Percentiles rank a stretch among this genome's conserved stretches.
Evolutionary conservation across 345 rosid genomes (phyloP).

Genomic region (Gossypium ekmanianum): DNA sequence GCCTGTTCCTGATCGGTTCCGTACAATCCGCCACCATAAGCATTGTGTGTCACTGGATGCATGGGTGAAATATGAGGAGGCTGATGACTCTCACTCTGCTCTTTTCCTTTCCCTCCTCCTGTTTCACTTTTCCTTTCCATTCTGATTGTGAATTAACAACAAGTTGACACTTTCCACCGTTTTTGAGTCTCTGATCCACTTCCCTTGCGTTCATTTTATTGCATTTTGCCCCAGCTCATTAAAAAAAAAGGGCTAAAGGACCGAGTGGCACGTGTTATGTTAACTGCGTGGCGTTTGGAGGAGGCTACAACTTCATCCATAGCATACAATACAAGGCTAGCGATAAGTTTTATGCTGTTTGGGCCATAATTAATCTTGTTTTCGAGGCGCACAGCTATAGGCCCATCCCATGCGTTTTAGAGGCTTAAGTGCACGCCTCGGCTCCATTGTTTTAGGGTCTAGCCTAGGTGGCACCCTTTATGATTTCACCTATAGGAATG

Average conservation of each 20-base stretch:
- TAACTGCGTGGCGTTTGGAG: not conserved
- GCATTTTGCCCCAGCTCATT: not conserved
- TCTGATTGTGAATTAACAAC: constrained; percentile 6
- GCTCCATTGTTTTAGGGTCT: too few species aligned
- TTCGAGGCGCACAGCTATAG: not conserved
- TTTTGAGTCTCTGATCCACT: not conserved
- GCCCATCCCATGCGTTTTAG: not conserved
- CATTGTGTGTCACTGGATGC: constrained; percentile 51
- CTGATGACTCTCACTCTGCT: constrained; percentile 23
- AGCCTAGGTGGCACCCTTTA: too few species aligned
- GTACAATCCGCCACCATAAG: constrained; percentile 69
- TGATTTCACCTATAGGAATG: not conserved
- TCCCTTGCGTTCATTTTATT: constrained; percentile 5
- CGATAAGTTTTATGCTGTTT: not conserved
- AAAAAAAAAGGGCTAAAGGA: not conserved
- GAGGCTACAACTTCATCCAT: not conserved
- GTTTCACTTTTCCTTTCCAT: constrained; percentile 35
- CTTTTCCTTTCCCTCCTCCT: constrained; percentile 19
- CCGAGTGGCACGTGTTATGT: not conserved
- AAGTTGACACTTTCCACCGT: not conserved
- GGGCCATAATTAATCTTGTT: not conserved
- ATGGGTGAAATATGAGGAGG: constrained; percentile 43
- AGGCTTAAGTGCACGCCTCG: too few species aligned
- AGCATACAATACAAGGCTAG: not conserved
- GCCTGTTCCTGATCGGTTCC: constrained; percentile 36